Percentiles rank a stretch among this genome's conserved stretches.
Evolutionary conservation across 1,139 yeast species (phyloP).

Genomic region (Diutina mesorugosa): DNA sequence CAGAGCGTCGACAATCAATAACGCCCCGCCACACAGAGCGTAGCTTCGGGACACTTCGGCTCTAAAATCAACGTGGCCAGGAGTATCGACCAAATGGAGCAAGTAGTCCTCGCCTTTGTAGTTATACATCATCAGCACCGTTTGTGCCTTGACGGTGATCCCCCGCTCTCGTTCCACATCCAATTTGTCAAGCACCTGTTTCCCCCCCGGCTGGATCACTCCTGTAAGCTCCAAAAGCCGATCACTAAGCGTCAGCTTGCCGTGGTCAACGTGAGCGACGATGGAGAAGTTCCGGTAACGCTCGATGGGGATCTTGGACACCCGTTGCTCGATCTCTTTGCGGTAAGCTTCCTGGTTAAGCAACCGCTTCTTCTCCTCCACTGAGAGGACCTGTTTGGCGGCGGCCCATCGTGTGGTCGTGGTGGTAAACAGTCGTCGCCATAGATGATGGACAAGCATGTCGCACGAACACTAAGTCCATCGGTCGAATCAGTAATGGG

Average conservation of each 20-base stretch:
- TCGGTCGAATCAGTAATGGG: no score
- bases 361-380: background rate
- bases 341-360: background rate
- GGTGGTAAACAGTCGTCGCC: background rate
- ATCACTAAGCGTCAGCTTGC: constrained; percentile 87
- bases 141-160: constrained; percentile 93
- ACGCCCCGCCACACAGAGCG: constrained; percentile 94
- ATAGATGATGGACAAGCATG: background rate
- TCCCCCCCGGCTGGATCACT: constrained; percentile 70
- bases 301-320: constrained; percentile 63
- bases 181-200: constrained; percentile 81
- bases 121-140: constrained; percentile 82
- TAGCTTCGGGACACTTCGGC: constrained; percentile 89
- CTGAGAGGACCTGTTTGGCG: background rate
- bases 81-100: constrained; percentile 88
- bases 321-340: constrained; percentile 31
- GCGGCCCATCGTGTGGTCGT: background rate
- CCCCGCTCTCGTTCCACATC: constrained; percentile 88
- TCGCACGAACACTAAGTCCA: background rate
- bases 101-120: constrained; percentile 48
- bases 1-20: constrained; percentile 81
- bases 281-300: constrained; percentile 85
- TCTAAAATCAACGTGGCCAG: constrained; percentile 95
- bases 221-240: constrained; percentile 79
- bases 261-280: constrained; percentile 97